Evolutionary conservation across 768 basidiomycete genomes (phyloP), one percentile per base, ranked within the genome.

Genomic region (Mycena sanguinolenta): DNA sequence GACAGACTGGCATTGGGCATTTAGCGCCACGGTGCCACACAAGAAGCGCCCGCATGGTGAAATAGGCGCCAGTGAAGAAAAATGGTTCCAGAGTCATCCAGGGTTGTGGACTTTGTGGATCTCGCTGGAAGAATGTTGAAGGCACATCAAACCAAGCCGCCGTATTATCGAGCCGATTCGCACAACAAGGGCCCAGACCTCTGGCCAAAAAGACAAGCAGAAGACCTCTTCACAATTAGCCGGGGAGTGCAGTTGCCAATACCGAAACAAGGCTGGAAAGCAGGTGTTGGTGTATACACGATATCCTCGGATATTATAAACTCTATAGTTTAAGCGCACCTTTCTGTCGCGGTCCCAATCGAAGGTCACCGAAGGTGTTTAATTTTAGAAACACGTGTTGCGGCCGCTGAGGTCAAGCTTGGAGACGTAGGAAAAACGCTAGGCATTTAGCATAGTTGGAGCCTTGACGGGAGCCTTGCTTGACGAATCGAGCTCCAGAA

Each of bases 311-410:
- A 62, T 58, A 71, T 71, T 62, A 67, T 54, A 17, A 58, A 58
- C 54, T 39, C 49, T 58, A 63, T 44, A 63, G 46, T 67, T 71
- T 58, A 66, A 67, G 44, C 61, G 44, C 70, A 71, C 60, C 61
- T 66, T 71, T 66, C 61, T 61, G 59, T 71, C 10, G 64, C 39
- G 65, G 65, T 57, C 30, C 25, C 39, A 38, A 65, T 10, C 55
- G 64, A 70, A 70, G 69, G 70, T 63, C 30, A 65, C 10, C 38
- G 64, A 70, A 66, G 69, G 70, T 63, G 55, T 66, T 71, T 71
- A 66, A 67, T 70, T 62, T 70, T 21, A 54, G 32, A 28, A 62
- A 71, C 70, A 71, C 70, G 70, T 67, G 70, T 34, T 50, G 53
- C 36, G n/a, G 39, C 55, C 27, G 50, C 36, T 38, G 34, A 44